Base-by-base conservation (phyloP, 345 rosid species). In the Schrenkiella parvula region DNA sequence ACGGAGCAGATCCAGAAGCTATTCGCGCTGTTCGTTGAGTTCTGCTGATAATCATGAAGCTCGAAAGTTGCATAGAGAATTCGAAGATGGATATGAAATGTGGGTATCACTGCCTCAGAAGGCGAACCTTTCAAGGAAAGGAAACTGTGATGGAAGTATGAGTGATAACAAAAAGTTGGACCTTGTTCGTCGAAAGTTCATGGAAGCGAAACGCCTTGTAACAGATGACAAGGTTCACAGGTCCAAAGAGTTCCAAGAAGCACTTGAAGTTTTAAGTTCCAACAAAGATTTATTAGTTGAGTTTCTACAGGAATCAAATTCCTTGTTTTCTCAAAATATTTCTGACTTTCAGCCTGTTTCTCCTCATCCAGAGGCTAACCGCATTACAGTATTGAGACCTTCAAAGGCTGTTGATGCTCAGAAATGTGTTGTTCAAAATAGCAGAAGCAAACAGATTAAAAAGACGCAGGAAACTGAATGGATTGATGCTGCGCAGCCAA, bases 321-420 rank as follows among this genome's bases (percentile, higher is more conserved):
- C 92, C 14, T 80, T 86, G 66, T 75, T 87, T 72, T 80, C 92
- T 34, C 85, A 79, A 76, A 86, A 61, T 43, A 50, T 67, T 6
- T 68, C 73, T 51, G 84, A 88, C 14, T 73, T 75, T 61, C 96
- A 83, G 78, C 71, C 81, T 39, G 52, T 79, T 68, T 68, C 86
- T 79, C 77, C 80, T 70, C 82, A 88, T 77, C 80, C 81, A 4
- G 88, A 90, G 80, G 85, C 88, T 57, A 90, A 80, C 70, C 88
- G 87, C 50, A 95, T 95, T 52, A 88, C 98, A 38, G 89, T 95
- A 26, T 91, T 92, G 66, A 90, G 78, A 82, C 98, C 99, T 70
- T 81, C 93, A 0, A 91, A 85, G 76, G 63, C 80, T 75, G 80
- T 82, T 71, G 88, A 82, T 78, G 75, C 70, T 73, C 89, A 82